Evolutionary conservation across 2,329 filamentous ascomycete genomes (phyloP).

Genomic region (Alternaria sp.): DNA sequence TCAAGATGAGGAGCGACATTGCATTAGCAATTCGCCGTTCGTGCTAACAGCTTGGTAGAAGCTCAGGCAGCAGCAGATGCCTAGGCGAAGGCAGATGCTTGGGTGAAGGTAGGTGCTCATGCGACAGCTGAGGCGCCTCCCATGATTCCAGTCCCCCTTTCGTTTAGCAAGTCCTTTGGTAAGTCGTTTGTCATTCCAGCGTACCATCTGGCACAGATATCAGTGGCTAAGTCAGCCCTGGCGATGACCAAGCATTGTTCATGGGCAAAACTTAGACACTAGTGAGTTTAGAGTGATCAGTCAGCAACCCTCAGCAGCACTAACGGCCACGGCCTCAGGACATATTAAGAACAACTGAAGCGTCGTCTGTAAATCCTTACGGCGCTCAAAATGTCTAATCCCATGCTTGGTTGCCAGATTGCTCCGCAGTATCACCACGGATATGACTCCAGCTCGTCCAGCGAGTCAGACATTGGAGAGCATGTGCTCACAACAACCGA

Average conservation of each 20-base stretch:
- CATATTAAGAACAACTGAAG: neutral
- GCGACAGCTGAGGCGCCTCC: neutral
- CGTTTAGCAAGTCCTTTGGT: neutral
- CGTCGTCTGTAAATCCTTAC: neutral
- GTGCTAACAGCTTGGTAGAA: neutral
- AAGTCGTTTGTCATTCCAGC: neutral
- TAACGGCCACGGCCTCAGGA: neutral
- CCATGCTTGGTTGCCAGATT: slow-evolving; percentile 39
- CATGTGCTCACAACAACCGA: neutral
- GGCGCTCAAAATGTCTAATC: slow-evolving; percentile 23
- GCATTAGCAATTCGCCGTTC: too few relatives aligned
- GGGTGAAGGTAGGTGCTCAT: neutral
- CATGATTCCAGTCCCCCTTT: neutral
- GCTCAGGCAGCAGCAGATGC: neutral
- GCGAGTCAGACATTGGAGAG: slow-evolving; percentile 18
- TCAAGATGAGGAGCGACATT: too few relatives aligned
- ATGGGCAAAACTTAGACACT: neutral
- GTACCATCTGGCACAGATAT: neutral
- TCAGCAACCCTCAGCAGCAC: neutral
- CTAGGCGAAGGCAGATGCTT: too few relatives aligned
- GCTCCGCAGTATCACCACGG: slow-evolving; percentile 36
- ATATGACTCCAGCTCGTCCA: slow-evolving; percentile 24
- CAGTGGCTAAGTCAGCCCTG: neutral
- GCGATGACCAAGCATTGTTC: neutral
- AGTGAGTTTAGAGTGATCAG: neutral